Evolutionary conservation across 1,284 basidiomycete genomes (phyloP).

Genomic region (Somion occarium): DNA sequence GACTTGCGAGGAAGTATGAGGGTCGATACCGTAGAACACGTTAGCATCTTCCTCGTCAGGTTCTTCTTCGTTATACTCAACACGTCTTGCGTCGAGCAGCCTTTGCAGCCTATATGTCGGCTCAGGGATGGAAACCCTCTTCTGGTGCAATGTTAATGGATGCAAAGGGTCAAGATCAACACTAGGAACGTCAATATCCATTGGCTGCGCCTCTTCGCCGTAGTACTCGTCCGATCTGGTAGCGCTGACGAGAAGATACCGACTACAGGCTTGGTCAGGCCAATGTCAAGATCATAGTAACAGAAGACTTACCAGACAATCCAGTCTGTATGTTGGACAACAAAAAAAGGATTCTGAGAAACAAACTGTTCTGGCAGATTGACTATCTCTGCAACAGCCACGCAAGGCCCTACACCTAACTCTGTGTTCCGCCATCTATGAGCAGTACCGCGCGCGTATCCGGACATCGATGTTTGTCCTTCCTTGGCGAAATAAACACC

Average conservation of each 20-base stretch:
- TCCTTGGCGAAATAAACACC: slow-evolving; percentile 64
- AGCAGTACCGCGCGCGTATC: slow-evolving; percentile 33
- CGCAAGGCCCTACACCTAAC: slow-evolving; percentile 38
- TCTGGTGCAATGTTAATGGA: slow-evolving; percentile 18
- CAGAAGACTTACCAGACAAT: slow-evolving; percentile 49
- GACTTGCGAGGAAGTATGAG: neutral
- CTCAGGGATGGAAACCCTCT: slow-evolving; percentile 45
- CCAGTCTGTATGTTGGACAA: slow-evolving; percentile 56
- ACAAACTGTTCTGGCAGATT: slow-evolving; percentile 50
- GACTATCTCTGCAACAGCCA: slow-evolving; percentile 58
- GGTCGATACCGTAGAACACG: slow-evolving; percentile 31
- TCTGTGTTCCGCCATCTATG: slow-evolving; percentile 44
- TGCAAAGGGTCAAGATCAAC: slow-evolving; percentile 37
- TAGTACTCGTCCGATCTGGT: neutral
- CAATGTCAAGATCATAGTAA: neutral
- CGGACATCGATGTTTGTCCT: slow-evolving; percentile 38
- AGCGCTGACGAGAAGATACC: slow-evolving; percentile 55
- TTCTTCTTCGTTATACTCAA: slow-evolving; percentile 33
- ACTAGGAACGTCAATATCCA: slow-evolving; percentile 28
- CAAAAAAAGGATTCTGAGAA: slow-evolving; percentile 44
- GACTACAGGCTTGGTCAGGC: slow-evolving; percentile 29
- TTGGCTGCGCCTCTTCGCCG: neutral
- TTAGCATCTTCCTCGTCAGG: slow-evolving; percentile 45
- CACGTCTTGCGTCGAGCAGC: slow-evolving; percentile 35
- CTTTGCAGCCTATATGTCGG: slow-evolving; percentile 45